Evolutionary conservation across 768 basidiomycete species (phyloP), one percentile per base, ranked within the genome.

Genomic region (Macrolepiota albuminosa): DNA sequence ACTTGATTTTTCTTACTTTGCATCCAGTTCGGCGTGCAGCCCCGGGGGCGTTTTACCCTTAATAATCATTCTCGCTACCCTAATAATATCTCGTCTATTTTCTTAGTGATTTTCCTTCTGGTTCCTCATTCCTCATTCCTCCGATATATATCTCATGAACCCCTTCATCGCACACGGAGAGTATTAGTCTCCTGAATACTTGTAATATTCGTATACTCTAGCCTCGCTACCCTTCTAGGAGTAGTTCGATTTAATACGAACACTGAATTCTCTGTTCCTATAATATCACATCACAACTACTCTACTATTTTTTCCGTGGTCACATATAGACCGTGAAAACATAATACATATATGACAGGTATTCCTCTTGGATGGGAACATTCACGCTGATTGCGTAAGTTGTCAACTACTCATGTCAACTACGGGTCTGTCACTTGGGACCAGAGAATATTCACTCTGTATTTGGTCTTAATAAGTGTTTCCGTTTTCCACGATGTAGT

Each of bases 171-270:
- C 51, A 36, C 42, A 31, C 46, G 50, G 50, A 58, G 48, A 57
- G 58, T 56, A 55, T 60, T 55, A 61, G 65, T 59, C 54, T 61
- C 46, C 48, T 53, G 53, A 62, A 60, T 66, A 66, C 60, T 66
- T 74, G 72, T 73, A 73, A 71, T 74, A 69, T 47, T 63, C 66
- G 65, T 64, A 51, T 70, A 72, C 66, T 47, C 64, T 73, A 75
- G 69, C 57, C 59, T 66, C 50, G 61, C 61, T 58, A 62, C 55
- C 57, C 58, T 57, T 42, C 33, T 57, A 48, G 63, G 52, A 63
- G 68, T 63, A 34, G 61, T 58, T 47, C 34, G 26, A 58, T 53
- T 58, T 64, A 64, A 61, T 63, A 64, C 49, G 57, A 64, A 65
- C 58, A 64, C 26, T 56, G 45, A 67, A 60, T 60, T 63, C 53